Evolutionary conservation across 148 eudicot species (phyloP), one percentile per base, ranked within the genome.

Genomic region (Bassia scoparia): DNA sequence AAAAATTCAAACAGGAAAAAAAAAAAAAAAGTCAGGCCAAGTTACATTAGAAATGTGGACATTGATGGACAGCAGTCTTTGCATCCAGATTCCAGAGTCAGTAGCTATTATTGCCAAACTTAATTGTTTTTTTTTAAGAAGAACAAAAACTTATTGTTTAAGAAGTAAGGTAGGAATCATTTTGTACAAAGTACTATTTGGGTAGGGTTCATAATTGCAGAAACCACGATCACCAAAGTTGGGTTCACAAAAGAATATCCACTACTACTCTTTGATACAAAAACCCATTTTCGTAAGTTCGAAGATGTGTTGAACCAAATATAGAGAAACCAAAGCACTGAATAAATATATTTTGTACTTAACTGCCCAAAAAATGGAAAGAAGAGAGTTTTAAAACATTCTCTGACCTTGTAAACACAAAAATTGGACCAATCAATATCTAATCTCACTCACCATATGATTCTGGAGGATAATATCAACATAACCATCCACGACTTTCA

Each of bases 401-500:
- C 31, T 0, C 60, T 24, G 14, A 21, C 5, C 34, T 27, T 63
- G 61, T 48, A 69, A 31, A 14, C 18, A 31, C 62, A 54, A 34
- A 70, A 53, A 79, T 31, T n/a, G 66, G 43, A 21, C 49, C 24
- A 37, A 16, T 74, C 11, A 75, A 46, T 18, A 5, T 21, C 29
- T 67, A 26, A 58, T 26, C 58, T 77, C 44, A 81, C 86, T 82
- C 83, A 88, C 96, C 90, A 88, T 85, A 64, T 88, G 83, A 80
- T 86, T 86, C 75, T 87, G 89, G 72, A 90, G 86, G 75, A 87
- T 46, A 52, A 87, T 82, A 73, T 90, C 96, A 72, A 87, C 60
- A 77, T 82, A 88, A 77, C 87, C 90, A 81, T 88, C 90, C 59
- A 87, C 73, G 49, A 88, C 84, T 81, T 76, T 90, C 83, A 88